These are phyloP conservation scores for Fusarium fujikuroi DNA, from an alignment of 2,329 filamentous ascomycete species.

Conservation along the genomic window DNA sequence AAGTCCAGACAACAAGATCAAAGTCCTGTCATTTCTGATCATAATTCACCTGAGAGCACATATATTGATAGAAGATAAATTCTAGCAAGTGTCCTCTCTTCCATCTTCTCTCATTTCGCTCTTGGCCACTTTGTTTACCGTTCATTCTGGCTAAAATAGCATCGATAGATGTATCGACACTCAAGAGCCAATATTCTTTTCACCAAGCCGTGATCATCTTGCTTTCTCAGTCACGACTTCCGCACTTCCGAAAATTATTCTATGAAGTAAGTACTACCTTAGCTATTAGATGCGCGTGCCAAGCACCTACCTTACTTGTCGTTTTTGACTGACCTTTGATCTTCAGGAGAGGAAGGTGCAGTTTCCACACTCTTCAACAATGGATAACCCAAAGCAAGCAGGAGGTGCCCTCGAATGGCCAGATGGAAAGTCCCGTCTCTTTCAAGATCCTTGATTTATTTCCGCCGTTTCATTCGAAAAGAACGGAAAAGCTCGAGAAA, in stretches of 20 bases:
- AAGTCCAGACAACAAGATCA: not conserved
- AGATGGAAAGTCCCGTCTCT: not conserved
- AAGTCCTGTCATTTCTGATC: not conserved
- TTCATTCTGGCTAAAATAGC: not conserved
- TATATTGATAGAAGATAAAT: too few species aligned
- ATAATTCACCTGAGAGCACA: too few species aligned
- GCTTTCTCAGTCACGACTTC: too few species aligned
- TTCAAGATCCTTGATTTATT: too few species aligned
- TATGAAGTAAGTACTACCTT: not conserved
- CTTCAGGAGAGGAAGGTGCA: not conserved
- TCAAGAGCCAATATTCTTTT: not conserved
- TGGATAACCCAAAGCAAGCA: not conserved
- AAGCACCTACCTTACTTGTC: not conserved
- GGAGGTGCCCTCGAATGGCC: not conserved
- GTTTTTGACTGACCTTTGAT: not conserved
- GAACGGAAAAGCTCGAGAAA: not conserved
- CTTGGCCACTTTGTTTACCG: not conserved
- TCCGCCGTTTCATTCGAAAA: not conserved
- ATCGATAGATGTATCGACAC: not conserved
- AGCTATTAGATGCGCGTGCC: not conserved
- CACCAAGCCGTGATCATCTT: not conserved
- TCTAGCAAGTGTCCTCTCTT: not conserved
- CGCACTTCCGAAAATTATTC: not conserved
- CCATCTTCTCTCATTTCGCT: not conserved
- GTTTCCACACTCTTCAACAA: not conserved